These are phyloP conservation scores for Penicillium turbatum DNA, from an alignment of 495 filamentous ascomycete genomes.

Conservation along the genomic window DNA sequence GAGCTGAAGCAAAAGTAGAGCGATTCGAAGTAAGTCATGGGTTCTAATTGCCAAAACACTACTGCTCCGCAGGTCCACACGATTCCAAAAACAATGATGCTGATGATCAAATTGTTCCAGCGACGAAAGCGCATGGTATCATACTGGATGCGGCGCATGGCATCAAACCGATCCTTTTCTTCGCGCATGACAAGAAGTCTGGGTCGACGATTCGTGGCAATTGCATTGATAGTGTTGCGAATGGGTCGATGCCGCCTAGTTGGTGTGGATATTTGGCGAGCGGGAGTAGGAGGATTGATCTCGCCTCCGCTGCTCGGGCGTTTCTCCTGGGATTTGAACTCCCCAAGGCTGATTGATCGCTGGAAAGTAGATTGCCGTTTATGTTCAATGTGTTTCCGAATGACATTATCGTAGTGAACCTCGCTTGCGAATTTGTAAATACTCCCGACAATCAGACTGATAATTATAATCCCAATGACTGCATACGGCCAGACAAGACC, in stretches of 20 bases:
- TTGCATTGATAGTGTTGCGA: slow-evolving; percentile 21
- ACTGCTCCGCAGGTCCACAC: slow-evolving; percentile 81
- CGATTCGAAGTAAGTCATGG: slow-evolving; percentile 62
- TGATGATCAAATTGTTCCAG: slow-evolving; percentile 68
- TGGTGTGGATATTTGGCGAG: slow-evolving; percentile 7
- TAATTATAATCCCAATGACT: slow-evolving; percentile 76
- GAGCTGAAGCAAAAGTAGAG: slow-evolving; percentile 83
- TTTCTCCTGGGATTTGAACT: neutral
- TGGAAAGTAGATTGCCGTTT: slow-evolving; percentile 53
- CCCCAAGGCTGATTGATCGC: slow-evolving; percentile 45
- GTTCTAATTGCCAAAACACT: slow-evolving; percentile 63
- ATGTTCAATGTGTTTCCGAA: slow-evolving; percentile 59
- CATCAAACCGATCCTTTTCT: slow-evolving; percentile 66
- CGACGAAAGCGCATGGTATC: slow-evolving; percentile 58
- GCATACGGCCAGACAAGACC: slow-evolving; percentile 77
- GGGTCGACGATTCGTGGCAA: slow-evolving; percentile 17
- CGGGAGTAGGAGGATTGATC: neutral
- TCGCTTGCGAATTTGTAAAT: slow-evolving; percentile 66
- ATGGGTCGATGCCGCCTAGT: slow-evolving; percentile 19
- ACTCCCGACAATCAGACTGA: slow-evolving; percentile 83
- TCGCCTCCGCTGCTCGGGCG: neutral
- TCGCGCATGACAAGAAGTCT: slow-evolving; percentile 38
- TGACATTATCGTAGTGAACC: slow-evolving; percentile 61
- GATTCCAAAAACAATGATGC: slow-evolving; percentile 55
- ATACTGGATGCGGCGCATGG: slow-evolving; percentile 78